Base-by-base conservation (phyloP, 441 rosid genomes). In the Syzygium malaccense region DNA sequence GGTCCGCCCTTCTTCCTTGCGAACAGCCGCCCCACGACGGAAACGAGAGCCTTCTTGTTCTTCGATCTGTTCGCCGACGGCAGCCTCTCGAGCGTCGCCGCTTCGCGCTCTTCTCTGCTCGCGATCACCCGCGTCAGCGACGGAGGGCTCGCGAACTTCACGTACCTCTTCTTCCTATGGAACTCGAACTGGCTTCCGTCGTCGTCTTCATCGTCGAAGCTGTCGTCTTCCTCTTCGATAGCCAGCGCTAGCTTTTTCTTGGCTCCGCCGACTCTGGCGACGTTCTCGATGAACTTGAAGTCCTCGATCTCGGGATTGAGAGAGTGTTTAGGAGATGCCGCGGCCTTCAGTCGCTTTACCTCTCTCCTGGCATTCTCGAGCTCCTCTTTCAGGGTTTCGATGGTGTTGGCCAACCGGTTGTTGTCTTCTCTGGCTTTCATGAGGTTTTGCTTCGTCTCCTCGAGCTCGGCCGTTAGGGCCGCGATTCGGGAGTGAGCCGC, bases 131-230 rank as follows among this genome's bases (percentile, higher is more conserved):
- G 90, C 14, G 95, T 88, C 89, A 96, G 64, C 55, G 95, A 89
- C n/a, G 96, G 94, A 85, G 95, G 93, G 84, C 92, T 93, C n/a
- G 94, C 95, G 88, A 94, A 93, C 90, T 92, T 92, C 91, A 94
- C 96, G 55, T 91, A 89, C 71, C 94, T 92, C 3, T 17, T 37
- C 90, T 93, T 93, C 90, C 91, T 93, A 57, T 93, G 92, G 49
- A 92, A 86, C 48, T 83, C 90, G 18, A 51, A 58, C 33, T 75
- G 89, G 56, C 58, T 58, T 13, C 25, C 30, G 4, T 54, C 86
- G 0, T 7, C 45, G 14, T 68, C 89, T 58, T 91, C 91, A 6
- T 23, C 85, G 18, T 28, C 84, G 0, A 18, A 64, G 5, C 49
- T 64, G 23, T 33, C 25, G 11, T 86, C 84, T n/a, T 79, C 85